These are phyloP conservation scores for Albizia julibrissin DNA, from an alignment of 306 rosid species.

Conservation along the genomic window DNA sequence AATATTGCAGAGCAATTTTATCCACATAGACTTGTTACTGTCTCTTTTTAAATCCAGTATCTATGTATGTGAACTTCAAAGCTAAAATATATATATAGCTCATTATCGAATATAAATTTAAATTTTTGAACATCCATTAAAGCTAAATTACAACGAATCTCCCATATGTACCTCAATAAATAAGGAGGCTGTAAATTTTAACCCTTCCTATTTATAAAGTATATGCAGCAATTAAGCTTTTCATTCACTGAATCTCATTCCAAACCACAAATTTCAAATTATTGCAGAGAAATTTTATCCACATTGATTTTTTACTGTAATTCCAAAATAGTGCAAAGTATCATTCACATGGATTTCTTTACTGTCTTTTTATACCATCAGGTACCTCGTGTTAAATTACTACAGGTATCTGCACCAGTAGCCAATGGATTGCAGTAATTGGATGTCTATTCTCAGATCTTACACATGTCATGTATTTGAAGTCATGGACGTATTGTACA, in stretches of 20 bases:
- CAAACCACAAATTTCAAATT: neutral
- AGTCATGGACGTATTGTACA: neutral
- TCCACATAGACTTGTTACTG: neutral
- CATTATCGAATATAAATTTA: neutral
- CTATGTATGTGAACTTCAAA: too few species aligned
- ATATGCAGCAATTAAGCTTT: neutral
- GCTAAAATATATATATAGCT: neutral
- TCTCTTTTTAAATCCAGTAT: neutral
- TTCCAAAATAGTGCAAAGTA: neutral
- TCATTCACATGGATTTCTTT: neutral
- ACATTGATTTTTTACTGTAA: neutral
- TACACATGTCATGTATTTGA: neutral
- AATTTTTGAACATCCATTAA: neutral
- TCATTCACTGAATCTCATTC: neutral
- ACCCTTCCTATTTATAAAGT: neutral
- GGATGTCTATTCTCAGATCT: neutral
- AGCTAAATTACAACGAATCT: neutral
- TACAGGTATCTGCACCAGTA: neutral
- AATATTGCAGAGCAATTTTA: neutral
- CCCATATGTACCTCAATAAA: neutral
- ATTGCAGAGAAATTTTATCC: neutral
- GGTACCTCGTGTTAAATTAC: neutral
- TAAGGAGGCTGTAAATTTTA: neutral
- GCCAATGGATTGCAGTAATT: neutral
- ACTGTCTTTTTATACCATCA: neutral